phyloP scores from a whole-genome alignment of 805 yeast genomes.

The Cyberlindnera veronae region DNA sequence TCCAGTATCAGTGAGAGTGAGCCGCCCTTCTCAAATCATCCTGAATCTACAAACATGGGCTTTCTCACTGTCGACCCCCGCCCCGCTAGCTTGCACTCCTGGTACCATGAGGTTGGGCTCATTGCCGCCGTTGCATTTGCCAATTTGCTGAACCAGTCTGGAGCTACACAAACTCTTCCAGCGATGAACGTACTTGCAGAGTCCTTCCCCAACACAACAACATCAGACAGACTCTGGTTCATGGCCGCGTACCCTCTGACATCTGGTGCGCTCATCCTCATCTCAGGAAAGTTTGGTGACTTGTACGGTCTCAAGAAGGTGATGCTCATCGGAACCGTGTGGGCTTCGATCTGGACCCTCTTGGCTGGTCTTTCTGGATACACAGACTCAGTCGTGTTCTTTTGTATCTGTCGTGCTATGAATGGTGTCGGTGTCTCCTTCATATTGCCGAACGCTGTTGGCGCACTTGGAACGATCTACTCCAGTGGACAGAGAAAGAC shows the following conservation, averaged over 20 bases:
- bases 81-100: slow-evolving; percentile 7
- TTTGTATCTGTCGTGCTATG: slow-evolving; percentile 50
- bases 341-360: slow-evolving; percentile 56
- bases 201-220: slow-evolving; percentile 29
- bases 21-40: too few species aligned
- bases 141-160: slow-evolving; percentile 41
- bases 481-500: slow-evolving; percentile 47
- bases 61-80: neutral
- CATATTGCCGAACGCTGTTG: slow-evolving; percentile 56
- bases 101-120: slow-evolving; percentile 27
- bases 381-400: slow-evolving; percentile 45
- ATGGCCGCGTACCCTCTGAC: slow-evolving; percentile 69
- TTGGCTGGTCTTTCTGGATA: slow-evolving; percentile 57
- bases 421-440: slow-evolving; percentile 64
- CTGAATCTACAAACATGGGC: too few species aligned
- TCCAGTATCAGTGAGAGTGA: too few species aligned
- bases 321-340: slow-evolving; percentile 50
- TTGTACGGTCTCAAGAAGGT: slow-evolving; percentile 58
- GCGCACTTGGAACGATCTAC: slow-evolving; percentile 46
- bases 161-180: slow-evolving; percentile 36
- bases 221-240: slow-evolving; percentile 50
- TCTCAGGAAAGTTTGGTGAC: slow-evolving; percentile 72
- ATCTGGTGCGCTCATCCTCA: slow-evolving; percentile 67
- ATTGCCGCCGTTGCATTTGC: slow-evolving; percentile 30
- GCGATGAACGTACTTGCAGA: slow-evolving; percentile 33